Evolutionary conservation across 306 rosid genomes (phyloP).

Genomic region (Casuarina cunninghamiana): DNA sequence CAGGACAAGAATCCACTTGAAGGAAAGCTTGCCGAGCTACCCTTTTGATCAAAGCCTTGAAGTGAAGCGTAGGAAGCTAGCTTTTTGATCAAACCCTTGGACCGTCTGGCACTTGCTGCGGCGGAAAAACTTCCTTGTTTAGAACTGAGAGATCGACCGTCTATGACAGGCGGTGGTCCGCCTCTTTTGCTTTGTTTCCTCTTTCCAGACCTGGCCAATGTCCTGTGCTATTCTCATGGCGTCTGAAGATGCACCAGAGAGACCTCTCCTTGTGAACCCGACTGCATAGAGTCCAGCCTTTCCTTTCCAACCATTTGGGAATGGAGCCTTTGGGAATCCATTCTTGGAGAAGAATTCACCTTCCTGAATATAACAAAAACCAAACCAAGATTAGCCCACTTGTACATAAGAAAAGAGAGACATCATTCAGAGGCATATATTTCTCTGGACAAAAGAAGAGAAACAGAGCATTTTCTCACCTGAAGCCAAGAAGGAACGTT

Average conservation of each 20-base stretch:
- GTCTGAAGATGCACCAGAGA: constrained; percentile 78
- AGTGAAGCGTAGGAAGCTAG: too few species aligned
- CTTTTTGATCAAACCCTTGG: too few species aligned
- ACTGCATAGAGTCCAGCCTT: constrained; percentile 84
- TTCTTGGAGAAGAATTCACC: constrained; percentile 74
- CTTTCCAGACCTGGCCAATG: constrained; percentile 71
- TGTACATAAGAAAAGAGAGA: not conserved
- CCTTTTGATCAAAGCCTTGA: too few species aligned
- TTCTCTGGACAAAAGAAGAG: not conserved
- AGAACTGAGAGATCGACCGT: constrained; percentile 87
- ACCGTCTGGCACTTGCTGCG: too few species aligned
- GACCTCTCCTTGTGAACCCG: constrained; percentile 93
- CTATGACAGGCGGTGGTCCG: constrained; percentile 57
- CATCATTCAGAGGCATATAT: constrained; percentile 14
- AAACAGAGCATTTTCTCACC: constrained; percentile 53
- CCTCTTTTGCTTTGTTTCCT: constrained; percentile 61
- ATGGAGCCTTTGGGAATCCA: constrained; percentile 76
- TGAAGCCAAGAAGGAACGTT: constrained; percentile 96
- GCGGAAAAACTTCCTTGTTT: constrained; percentile 5
- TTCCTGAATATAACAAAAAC: constrained; percentile 53
- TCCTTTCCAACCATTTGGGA: constrained; percentile 93
- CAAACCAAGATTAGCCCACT: constrained; percentile 33
- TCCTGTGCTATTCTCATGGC: constrained; percentile 78
- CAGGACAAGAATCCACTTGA: too few species aligned
- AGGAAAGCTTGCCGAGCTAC: too few species aligned